These are phyloP conservation scores for Nakazawaea sp. DNA, from an alignment of 805 yeast genomes.

Conservation along the genomic window DNA sequence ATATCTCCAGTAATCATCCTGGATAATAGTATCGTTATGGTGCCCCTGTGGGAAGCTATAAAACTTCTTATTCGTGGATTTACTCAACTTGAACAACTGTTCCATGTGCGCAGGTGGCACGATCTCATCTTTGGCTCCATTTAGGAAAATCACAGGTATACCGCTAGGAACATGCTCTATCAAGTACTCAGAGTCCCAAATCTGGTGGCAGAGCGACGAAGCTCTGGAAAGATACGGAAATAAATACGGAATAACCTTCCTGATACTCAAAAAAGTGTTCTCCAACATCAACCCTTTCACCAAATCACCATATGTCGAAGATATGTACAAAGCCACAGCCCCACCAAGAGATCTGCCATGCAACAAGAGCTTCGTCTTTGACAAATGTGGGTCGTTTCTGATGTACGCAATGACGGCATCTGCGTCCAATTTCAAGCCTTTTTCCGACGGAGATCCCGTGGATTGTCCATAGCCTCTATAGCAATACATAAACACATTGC, in stretches of 20 bases:
- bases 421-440: slow-evolving; percentile 78
- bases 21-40: slow-evolving; percentile 81
- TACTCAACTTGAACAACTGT: slow-evolving; percentile 43
- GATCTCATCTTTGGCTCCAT: slow-evolving; percentile 78
- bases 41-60: slow-evolving; percentile 50
- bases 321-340: slow-evolving; percentile 83
- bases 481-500: slow-evolving; percentile 78
- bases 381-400: slow-evolving; percentile 43
- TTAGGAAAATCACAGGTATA: slow-evolving; percentile 63
- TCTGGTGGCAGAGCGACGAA: slow-evolving; percentile 61
- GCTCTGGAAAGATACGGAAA: slow-evolving; percentile 60
- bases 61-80: slow-evolving; percentile 43
- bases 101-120: slow-evolving; percentile 87
- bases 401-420: slow-evolving; percentile 60
- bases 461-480: slow-evolving; percentile 89
- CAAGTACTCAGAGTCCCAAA: slow-evolving; percentile 72
- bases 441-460: slow-evolving; percentile 69
- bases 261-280: slow-evolving; percentile 76
- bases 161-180: slow-evolving; percentile 42
- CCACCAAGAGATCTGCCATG: slow-evolving; percentile 95
- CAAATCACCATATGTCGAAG: slow-evolving; percentile 43
- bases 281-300: slow-evolving; percentile 71
- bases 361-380: slow-evolving; percentile 48
- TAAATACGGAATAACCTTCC: slow-evolving; percentile 65
- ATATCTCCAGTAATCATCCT: slow-evolving; percentile 72